phyloP scores from a whole-genome alignment of 116 monocot species.

The Dioscorea cayenensis region DNA sequence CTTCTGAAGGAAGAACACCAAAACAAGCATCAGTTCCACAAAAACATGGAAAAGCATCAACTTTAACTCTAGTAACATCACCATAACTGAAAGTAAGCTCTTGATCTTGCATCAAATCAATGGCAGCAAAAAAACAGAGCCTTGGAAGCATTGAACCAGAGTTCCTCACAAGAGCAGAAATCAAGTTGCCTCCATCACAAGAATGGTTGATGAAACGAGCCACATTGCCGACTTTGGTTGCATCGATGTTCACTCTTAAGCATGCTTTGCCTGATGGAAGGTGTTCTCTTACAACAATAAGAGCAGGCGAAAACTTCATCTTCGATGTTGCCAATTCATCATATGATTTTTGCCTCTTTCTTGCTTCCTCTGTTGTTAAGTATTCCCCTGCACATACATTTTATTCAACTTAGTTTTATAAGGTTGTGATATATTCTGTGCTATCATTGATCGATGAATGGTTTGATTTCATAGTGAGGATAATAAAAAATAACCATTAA shows the following conservation, averaged over 20 bases:
- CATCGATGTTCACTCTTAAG: conserved; percentile 79
- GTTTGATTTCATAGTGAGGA: too few relatives aligned
- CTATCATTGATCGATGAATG: too few relatives aligned
- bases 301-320: conserved; percentile 42
- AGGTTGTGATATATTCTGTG: too few relatives aligned
- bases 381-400: conserved; percentile 34
- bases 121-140: conserved; percentile 80
- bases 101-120: conserved; percentile 52
- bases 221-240: conserved; percentile 68
- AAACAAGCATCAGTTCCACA: conserved; percentile 59
- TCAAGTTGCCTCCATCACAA: conserved; percentile 82
- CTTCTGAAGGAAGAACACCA: conserved; percentile 77
- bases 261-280: conserved; percentile 88
- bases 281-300: conserved; percentile 84
- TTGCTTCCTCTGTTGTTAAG: conserved; percentile 71
- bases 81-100: conserved; percentile 88
- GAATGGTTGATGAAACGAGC: conserved; percentile 92
- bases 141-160: conserved; percentile 67
- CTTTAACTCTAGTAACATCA: conserved; percentile 7
- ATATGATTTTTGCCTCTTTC: conserved; percentile 45
- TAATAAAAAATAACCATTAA: too few relatives aligned
- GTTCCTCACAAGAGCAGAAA: conserved; percentile 51
- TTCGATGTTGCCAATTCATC: conserved; percentile 31
- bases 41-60: conserved; percentile 48
- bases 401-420: neutral